A percentile compares a stretch with the other conserved stretches of the same genome.
phyloP scores from a whole-genome alignment of 1,284 basidiomycete genomes.

The Apiotrichum porosum region DNA sequence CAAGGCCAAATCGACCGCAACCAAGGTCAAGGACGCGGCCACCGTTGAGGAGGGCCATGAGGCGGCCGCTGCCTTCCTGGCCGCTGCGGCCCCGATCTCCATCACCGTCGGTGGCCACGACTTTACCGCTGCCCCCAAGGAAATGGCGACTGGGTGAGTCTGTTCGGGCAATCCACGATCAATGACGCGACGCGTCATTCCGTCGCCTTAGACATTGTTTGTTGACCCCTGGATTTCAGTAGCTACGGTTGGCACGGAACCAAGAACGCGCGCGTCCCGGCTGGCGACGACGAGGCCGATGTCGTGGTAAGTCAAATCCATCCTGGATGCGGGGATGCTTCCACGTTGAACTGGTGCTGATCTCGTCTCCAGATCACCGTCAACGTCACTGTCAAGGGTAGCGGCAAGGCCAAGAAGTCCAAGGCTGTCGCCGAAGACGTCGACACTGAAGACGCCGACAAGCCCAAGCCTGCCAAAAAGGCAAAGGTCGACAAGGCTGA shows the following conservation, averaged over 20 bases:
- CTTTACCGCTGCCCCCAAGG: slow-evolving; percentile 8
- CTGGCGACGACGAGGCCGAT: slow-evolving; percentile 8
- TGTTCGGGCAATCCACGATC: background rate
- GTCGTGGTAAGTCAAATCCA: slow-evolving; percentile 16
- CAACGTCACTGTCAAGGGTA: slow-evolving; percentile 12
- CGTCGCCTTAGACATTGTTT: no score
- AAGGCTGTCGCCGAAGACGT: no score
- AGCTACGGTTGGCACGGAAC: slow-evolving; percentile 19
- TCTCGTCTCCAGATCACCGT: slow-evolving; percentile 8
- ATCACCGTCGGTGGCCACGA: slow-evolving; percentile 6
- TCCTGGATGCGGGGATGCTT: no score
- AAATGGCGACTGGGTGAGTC: slow-evolving; percentile 16
- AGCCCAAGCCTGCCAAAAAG: no score
- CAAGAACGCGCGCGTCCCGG: slow-evolving; percentile 9
- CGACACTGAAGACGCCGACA: no score
- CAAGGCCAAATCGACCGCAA: background rate
- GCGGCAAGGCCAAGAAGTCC: slow-evolving; percentile 9
- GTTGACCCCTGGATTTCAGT: no score
- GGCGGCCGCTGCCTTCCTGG: slow-evolving; percentile 1
- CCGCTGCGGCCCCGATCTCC: background rate
- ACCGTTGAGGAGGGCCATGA: background rate
- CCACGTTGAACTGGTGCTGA: background rate
- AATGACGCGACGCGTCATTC: no score
- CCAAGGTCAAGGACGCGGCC: background rate
- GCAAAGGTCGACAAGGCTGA: no score